Evolutionary conservation across 805 yeast species (phyloP), one percentile per base, ranked within the genome.

Genomic region (Saccharomycopsis fibuligera): DNA sequence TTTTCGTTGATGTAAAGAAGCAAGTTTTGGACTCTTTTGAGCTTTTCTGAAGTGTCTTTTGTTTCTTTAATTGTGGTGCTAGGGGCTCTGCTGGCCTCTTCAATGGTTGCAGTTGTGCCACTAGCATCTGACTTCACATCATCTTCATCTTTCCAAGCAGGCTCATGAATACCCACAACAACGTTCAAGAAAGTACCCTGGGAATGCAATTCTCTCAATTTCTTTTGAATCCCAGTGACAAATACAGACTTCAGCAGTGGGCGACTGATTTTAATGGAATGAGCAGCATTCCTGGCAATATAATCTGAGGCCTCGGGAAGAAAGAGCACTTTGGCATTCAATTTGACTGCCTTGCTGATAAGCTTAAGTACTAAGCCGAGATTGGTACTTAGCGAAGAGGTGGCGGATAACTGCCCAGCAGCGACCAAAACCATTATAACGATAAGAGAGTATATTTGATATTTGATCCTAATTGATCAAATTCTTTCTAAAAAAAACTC

Each of bases 271-370:
- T 67, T 56, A 45, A 72, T 69, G 0, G 95, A 81, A 56, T 87
- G 90, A 1, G 58, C 62, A 1, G 90, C 82, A 59, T 78, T 78
- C 45, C 78, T 70, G 4, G 96, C 82, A 35, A 91, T 73, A 62
- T 88, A 91, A 62, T 91, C 98, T 3, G 93, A 75, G 0, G 98
- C 98, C 62, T 91, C 99, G 1, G 98, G 98, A 40, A 91, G 73
- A 60, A 93, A 88, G 4, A 93, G 68, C 2, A 87, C 78, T 54
- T 74, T 70, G 12, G 84, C 89, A 3, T 82, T 75, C 14, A 71
- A 61, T 2, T 65, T 66, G 0, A 83, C 74, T 0, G 98, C 96
- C 45, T 70, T 64, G n/a, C 66, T 61, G 16, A 91, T 79, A 33
- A 90, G 68, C 27, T 68, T 68, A 10, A 75, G 72, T 0, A 82